Conservation (phyloP, 108 stramenopile species). For the Chaetoceros tenuissimus region DNA sequence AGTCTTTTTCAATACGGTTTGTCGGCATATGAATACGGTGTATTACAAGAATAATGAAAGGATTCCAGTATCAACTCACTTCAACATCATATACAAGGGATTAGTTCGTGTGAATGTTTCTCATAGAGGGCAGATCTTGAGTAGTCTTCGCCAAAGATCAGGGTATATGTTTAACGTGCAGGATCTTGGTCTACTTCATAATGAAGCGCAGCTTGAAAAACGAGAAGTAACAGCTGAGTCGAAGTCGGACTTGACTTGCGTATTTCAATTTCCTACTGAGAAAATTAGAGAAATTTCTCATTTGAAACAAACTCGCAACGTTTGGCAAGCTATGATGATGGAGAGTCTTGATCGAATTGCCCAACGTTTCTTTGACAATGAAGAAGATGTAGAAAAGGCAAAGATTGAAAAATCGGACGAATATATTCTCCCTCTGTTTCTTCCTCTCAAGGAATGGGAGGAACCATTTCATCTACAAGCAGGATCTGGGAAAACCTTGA, state of each 20-base stretch:
- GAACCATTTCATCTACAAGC: conserved; percentile 7
- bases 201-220: not conserved
- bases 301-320: conserved; percentile 4
- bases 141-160: conserved; percentile 1
- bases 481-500: conserved; percentile 15
- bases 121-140: not conserved
- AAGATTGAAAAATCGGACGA: not conserved
- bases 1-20: conserved; percentile 13
- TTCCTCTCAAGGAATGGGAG: conserved; percentile 15
- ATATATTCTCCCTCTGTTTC: conserved; percentile 8
- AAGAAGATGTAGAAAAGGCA: not conserved
- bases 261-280: conserved; percentile 6
- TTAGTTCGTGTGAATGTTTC: conserved; percentile 5
- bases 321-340: conserved; percentile 14
- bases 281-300: conserved; percentile 7
- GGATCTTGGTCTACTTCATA: conserved; percentile 5
- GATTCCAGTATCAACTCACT: conserved; percentile 11
- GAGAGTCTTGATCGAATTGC: conserved; percentile 9
- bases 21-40: conserved; percentile 11
- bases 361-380: not conserved
- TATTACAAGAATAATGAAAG: conserved; percentile 6
- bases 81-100: conserved; percentile 21
- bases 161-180: conserved; percentile 24
- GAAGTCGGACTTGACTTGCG: not conserved
- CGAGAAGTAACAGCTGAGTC: not conserved